These are phyloP conservation scores for Pythium inflatum DNA, from an alignment of 352 stramenopile species.

Conservation along the genomic window DNA sequence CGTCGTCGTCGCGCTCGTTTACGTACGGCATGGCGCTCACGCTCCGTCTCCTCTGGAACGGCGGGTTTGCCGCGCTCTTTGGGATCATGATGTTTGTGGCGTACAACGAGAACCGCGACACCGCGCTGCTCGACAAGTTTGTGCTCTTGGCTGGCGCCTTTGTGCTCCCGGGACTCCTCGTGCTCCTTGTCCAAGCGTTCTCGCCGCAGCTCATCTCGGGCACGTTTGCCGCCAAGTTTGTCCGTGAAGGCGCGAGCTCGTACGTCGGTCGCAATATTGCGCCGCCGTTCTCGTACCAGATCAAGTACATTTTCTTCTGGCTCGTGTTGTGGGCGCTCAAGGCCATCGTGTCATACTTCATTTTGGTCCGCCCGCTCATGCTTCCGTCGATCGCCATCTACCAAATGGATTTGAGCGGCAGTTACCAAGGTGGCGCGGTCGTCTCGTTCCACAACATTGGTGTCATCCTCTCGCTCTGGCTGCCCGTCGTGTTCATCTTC, in stretches of 20 bases:
- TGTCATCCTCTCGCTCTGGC: slow-evolving; percentile 49
- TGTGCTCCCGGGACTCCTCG: slow-evolving; percentile 32
- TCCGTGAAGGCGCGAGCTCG: slow-evolving; percentile 46
- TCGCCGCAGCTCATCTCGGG: slow-evolving; percentile 39
- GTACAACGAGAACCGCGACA: slow-evolving; percentile 31
- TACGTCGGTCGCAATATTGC: slow-evolving; percentile 51
- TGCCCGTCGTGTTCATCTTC: slow-evolving; percentile 54
- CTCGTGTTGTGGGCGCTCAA: slow-evolving; percentile 42
- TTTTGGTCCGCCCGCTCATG: slow-evolving; percentile 47
- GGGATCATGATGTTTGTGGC: slow-evolving; percentile 44
- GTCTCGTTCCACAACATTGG: slow-evolving; percentile 52
- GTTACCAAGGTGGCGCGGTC: slow-evolving; percentile 37
- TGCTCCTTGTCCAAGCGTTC: slow-evolving; percentile 38
- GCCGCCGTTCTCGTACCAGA: slow-evolving; percentile 39
- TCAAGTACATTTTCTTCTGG: slow-evolving; percentile 47
- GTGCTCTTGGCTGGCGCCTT: slow-evolving; percentile 23
- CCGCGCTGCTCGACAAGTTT: slow-evolving; percentile 31
- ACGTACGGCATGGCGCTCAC: slow-evolving; percentile 45
- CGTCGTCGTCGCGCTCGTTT: slow-evolving; percentile 43
- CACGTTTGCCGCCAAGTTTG: slow-evolving; percentile 46
- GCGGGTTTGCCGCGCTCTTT: slow-evolving; percentile 41
- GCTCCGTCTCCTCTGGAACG: slow-evolving; percentile 46
- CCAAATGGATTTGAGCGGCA: slow-evolving; percentile 39
- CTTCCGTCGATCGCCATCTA: slow-evolving; percentile 47
- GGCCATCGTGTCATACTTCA: slow-evolving; percentile 46